Percentiles rank a stretch among this genome's conserved stretches.
phyloP scores from a whole-genome alignment of 1,139 yeast genomes.

The Lizanozyma gosingica region DNA sequence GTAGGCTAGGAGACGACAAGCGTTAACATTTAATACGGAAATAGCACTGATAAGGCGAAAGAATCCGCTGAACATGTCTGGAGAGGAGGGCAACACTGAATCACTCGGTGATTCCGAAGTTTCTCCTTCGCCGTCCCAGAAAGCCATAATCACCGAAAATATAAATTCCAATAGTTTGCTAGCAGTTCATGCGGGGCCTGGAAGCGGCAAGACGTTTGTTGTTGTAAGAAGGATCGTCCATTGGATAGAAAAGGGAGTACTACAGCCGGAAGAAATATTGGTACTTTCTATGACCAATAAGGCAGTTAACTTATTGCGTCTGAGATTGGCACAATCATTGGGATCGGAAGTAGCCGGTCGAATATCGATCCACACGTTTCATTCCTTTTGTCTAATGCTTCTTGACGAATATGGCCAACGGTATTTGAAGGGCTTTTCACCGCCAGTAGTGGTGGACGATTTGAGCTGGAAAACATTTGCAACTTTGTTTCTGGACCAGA shows the following conservation, averaged over 20 bases:
- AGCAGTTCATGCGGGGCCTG: conserved; percentile 61
- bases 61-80: too few relatives aligned
- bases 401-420: conserved; percentile 29
- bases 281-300: conserved; percentile 65
- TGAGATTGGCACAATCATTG: conserved; percentile 23
- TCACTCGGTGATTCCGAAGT: too few relatives aligned
- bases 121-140: conserved; percentile 28
- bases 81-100: too few relatives aligned
- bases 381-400: conserved; percentile 46
- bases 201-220: conserved; percentile 68
- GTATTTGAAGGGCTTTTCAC: conserved; percentile 12
- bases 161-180: conserved; percentile 29
- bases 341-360: conserved; percentile 22
- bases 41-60: too few relatives aligned
- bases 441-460: conserved; percentile 39
- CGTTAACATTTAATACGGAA: too few relatives aligned
- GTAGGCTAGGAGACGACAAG: too few relatives aligned
- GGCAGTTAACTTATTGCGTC: conserved; percentile 47
- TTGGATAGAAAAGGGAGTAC: conserved; percentile 26
- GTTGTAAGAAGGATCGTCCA: conserved; percentile 45
- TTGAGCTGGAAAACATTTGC: conserved; percentile 41
- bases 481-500: conserved; percentile 21
- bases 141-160: conserved; percentile 24
- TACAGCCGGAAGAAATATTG: conserved; percentile 46
- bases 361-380: conserved; percentile 51